These are phyloP conservation scores for Thalassiosira exigua DNA, from an alignment of 352 stramenopile genomes.

Conservation along the genomic window DNA sequence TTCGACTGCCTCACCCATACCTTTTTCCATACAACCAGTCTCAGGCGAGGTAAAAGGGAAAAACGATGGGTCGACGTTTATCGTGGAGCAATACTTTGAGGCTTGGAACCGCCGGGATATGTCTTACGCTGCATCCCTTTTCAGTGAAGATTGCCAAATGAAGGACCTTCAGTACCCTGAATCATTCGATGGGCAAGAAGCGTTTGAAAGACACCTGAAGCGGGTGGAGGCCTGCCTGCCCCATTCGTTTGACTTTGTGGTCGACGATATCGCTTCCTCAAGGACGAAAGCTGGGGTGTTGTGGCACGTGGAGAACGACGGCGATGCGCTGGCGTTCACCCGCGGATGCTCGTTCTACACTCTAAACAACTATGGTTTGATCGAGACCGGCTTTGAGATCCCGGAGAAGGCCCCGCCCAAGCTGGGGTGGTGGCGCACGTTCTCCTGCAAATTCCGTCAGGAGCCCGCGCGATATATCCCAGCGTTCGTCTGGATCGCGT, in stretches of 20 bases:
- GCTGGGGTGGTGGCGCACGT: conserved; percentile 27
- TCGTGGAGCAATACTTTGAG: conserved; percentile 76
- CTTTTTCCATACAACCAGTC: too few relatives aligned
- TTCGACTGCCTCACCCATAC: too few relatives aligned
- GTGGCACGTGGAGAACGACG: conserved; percentile 86
- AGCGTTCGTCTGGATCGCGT: conserved; percentile 66
- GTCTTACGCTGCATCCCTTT: conserved; percentile 65
- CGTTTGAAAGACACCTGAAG: conserved; percentile 76
- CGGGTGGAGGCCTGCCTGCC: conserved; percentile 78
- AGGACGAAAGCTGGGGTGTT: conserved; percentile 49
- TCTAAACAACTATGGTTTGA: conserved; percentile 75
- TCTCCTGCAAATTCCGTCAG: conserved; percentile 61
- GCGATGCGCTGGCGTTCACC: conserved; percentile 76
- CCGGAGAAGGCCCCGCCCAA: conserved; percentile 77
- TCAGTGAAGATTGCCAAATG: conserved; percentile 75
- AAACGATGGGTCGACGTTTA: background rate
- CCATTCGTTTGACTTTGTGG: conserved; percentile 76
- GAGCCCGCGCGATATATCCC: conserved; percentile 75
- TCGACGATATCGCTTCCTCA: conserved; percentile 62
- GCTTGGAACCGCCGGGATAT: conserved; percentile 86
- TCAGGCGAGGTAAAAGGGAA: too few relatives aligned
- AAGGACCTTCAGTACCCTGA: conserved; percentile 83
- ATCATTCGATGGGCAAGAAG: conserved; percentile 71
- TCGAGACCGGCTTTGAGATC: conserved; percentile 81
- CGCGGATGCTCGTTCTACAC: conserved; percentile 83